Percentiles rank a stretch among this genome's conserved stretches.
These are phyloP conservation scores for Aspergillus nanangensis DNA, from an alignment of 495 filamentous ascomycete genomes.

Conservation along the genomic window DNA sequence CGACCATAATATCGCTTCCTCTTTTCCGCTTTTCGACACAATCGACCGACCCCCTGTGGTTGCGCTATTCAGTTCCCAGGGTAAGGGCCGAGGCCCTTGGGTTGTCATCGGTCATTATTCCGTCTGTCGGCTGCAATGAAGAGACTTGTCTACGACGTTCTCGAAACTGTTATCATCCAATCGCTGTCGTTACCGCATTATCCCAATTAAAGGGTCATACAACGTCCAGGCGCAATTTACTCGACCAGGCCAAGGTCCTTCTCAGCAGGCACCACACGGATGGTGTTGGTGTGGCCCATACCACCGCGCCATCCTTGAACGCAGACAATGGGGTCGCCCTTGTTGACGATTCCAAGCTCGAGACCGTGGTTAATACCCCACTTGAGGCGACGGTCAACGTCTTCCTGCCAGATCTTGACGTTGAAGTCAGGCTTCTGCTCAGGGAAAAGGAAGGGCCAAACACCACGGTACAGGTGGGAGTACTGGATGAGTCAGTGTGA, in stretches of 20 bases:
- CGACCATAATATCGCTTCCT: neutral
- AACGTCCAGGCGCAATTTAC: slow-evolving; percentile 19
- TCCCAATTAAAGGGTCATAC: neutral
- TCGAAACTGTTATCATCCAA: slow-evolving; percentile 12
- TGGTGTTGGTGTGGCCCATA: slow-evolving; percentile 97
- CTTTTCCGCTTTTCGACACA: neutral
- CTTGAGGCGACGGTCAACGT: slow-evolving; percentile 93
- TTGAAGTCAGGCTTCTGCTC: slow-evolving; percentile 93
- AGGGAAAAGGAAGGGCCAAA: slow-evolving; percentile 94
- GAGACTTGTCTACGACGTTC: slow-evolving; percentile 14
- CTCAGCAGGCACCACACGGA: slow-evolving; percentile 64
- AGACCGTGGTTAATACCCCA: slow-evolving; percentile 88
- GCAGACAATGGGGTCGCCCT: slow-evolving; percentile 84
- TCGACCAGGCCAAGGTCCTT: slow-evolving; percentile 54
- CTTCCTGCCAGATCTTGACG: slow-evolving; percentile 88
- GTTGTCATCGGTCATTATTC: too few relatives aligned
- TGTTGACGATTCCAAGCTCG: slow-evolving; percentile 73
- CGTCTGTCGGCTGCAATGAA: too few relatives aligned
- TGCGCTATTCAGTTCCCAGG: neutral
- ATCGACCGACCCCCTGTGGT: neutral
- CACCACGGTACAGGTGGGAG: slow-evolving; percentile 92
- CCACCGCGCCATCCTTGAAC: slow-evolving; percentile 98
- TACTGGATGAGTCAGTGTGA: slow-evolving; percentile 44
- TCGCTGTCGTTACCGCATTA: slow-evolving; percentile 16
- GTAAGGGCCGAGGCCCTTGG: too few relatives aligned